Base-by-base conservation (phyloP, 768 basidiomycete genomes). In the Lactarius vividus region DNA sequence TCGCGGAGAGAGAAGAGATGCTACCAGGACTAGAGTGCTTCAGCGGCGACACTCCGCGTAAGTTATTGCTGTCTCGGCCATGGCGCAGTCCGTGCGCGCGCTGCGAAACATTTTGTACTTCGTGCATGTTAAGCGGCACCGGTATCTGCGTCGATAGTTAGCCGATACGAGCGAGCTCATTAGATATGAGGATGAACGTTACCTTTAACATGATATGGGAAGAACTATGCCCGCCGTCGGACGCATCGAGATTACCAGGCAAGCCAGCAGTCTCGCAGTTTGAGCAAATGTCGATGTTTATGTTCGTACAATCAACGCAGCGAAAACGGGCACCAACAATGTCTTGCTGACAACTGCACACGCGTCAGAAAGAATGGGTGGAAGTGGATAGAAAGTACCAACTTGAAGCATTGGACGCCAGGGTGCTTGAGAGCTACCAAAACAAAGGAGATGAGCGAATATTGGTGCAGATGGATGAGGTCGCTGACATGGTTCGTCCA, bases 181-280 rank as follows among this genome's bases (percentile, higher is more conserved):
- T 46, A 2, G 61, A 18, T n/a, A n/a, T n/a, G n/a, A n/a, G n/a
- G n/a, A n/a, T n/a, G 20, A n/a, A 6, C 61, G 74, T 55, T 66
- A 92, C 94, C 86, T 98, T 98, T 77, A 98, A 92, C 83, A 96
- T 85, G 69, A 96, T 94, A 73, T 98, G 95, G 1, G 91, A 89
- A 18, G 90, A 92, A 61, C 83, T 82, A 70, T 94, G 92, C 0
- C 90, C 92, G 5, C 86, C 88, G 46, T 92, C 89, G 0, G 84
- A 80, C 0, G 89, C 86, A 66, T 92, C 88, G 11, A 93, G 76
- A 65, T 91, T 92, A 7, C 91, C 92, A 2, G 92, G 92, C 39
- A 94, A 80, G 33, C 92, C 92, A 31, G 88, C 91, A 13, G 89
- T 88, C 74, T 94, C 92, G 73, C 92, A 94, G 69, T 92, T 91